phyloP scores from a whole-genome alignment of 73 alveolate genomes.

The Effrenium voratum region DNA sequence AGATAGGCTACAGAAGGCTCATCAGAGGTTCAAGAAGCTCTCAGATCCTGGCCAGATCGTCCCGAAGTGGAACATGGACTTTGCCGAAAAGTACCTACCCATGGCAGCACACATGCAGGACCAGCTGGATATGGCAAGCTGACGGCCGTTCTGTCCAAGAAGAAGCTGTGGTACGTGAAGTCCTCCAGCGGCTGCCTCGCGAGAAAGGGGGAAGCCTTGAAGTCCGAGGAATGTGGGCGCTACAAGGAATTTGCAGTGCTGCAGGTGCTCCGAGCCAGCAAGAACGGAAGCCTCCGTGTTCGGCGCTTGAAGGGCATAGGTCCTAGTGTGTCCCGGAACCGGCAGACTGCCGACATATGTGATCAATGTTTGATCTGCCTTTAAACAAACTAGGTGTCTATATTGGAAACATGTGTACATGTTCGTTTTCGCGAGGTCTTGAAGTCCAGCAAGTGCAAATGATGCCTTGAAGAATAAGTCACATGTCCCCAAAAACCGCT shows the following conservation, averaged over 20 bases:
- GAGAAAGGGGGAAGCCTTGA: slow-evolving; percentile 64
- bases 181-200: slow-evolving; percentile 79
- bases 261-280: not conserved
- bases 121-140: slow-evolving; percentile 2
- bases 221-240: slow-evolving; percentile 75
- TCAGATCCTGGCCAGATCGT: slow-evolving; percentile 15
- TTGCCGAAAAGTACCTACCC: slow-evolving; percentile 54
- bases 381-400: too few relatives aligned
- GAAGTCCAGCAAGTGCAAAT: too few relatives aligned
- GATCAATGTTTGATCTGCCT: too few relatives aligned
- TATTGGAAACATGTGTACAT: too few relatives aligned
- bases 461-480: too few relatives aligned
- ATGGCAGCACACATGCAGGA: not conserved
- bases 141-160: slow-evolving; percentile 12
- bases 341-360: too few relatives aligned
- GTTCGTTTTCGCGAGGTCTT: too few relatives aligned
- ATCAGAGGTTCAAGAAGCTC: slow-evolving; percentile 2
- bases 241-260: slow-evolving; percentile 31
- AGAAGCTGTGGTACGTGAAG: slow-evolving; percentile 81
- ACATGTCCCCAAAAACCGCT: too few relatives aligned
- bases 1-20: slow-evolving; percentile 40
- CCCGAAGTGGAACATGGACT: slow-evolving; percentile 85
- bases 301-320: too few relatives aligned
- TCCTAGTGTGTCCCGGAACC: too few relatives aligned
- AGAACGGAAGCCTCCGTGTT: too few relatives aligned